Base-by-base conservation (phyloP, 768 basidiomycete species). In the Mycena crocata region DNA sequence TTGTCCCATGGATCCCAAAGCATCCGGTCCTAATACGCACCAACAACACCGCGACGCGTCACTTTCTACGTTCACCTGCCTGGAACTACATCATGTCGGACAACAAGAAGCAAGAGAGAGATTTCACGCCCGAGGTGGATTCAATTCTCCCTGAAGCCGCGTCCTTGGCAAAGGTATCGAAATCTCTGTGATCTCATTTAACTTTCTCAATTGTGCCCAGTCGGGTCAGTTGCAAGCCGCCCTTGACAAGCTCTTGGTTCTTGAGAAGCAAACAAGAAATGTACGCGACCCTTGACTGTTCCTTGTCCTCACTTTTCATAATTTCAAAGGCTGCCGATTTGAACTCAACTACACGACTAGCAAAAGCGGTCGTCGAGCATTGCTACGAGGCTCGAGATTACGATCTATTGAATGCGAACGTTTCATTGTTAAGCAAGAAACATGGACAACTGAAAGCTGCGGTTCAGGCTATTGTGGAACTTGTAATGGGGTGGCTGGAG, bases 231-330 rank as follows among this genome's bases (percentile, higher is more conserved):
- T 95, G 50, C 89, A 94, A 75, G 93, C 94, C 32, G 94, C 91
- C 26, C 82, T 98, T 34, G 97, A 99, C 80, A 95, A 93, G 82
- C 88, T 99, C 62, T 85, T 96, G 62, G 80, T 82, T 2, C 84
- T 99, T 7, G 98, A 99, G 82, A 99, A 99, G 81, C 96, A 98
- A 78, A 93, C 97, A 3, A 87, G 98, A 84, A 99, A 98, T 82
- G 98, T 94, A 62, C 46, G 88, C 80, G 5, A n/a, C n/a, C n/a
- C 30, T 37, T n/a, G 51, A 40, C 26, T 2, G 4, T 48, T 57
- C 54, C 17, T 3, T 1, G 21, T 49, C 26, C 32, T 26, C 48
- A 46, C 54, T 58, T 14, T 69, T 46, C 26, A 66, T 55, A 44
- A n/a, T 66, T 21, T 48, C 23, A 74, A n/a, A 97, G 97, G 95